Evolutionary conservation across 768 basidiomycete species (phyloP), one percentile per base, ranked within the genome.

Genomic region (Tubosaeta brunneosetosa): DNA sequence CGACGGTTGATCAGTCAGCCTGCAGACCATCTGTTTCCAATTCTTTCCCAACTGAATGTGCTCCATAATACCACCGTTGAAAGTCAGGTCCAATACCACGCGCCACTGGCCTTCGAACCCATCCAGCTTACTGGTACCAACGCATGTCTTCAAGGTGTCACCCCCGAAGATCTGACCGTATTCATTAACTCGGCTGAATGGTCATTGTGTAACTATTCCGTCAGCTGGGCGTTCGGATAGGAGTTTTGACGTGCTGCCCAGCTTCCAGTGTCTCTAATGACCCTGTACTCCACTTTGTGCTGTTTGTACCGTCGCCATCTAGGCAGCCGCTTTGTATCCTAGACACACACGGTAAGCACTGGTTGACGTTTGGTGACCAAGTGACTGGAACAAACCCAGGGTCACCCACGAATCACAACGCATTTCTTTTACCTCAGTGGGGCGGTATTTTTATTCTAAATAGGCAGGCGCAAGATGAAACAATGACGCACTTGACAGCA

Each of bases 181-280:
- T 99, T 99, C 63, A 77, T 99, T 38, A 99, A 99, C 63, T 92
- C 92, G 6, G 97, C 94, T 4, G 86, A 94, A 64, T 99, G 97
- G 97, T 88, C 87, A 12, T 65, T 99, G 45, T 93, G 94, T 94
- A 60, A 65, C 27, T 59, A 49, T 51, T 36, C 61, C 61, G 76
- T 59, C 32, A 29, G 1, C 25, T 43, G 36, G 7, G 56, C 3
- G 16, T 45, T 11, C 4, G 6, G 42, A 25, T 43, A 40, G 41
- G 44, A 26, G 1, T 46, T 44, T 52, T 63, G 50, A 61, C 49
- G 0, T 17, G 29, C 38, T 6, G 12, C 27, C 37, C 37, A 98
- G 94, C 94, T 11, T 95, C 95, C 0, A 88, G 92, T 52, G 86
- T 86, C 3, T 93, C 92, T 1, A 92, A 90, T 55, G 93, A 98